These are phyloP conservation scores for Echinosphaeria canescens DNA, from an alignment of 2,329 filamentous ascomycete genomes.

Conservation along the genomic window DNA sequence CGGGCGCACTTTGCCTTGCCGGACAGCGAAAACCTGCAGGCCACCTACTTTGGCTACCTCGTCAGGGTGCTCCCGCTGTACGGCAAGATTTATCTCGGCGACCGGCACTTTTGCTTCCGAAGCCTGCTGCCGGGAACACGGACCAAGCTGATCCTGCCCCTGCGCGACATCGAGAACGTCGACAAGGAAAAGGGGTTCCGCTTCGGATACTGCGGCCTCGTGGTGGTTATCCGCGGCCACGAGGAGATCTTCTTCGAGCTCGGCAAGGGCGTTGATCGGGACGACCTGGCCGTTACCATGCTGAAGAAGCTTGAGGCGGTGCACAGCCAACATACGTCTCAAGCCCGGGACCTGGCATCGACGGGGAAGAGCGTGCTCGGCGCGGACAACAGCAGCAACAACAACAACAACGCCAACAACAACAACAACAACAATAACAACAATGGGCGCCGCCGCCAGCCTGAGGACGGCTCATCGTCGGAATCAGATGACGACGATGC, in stretches of 20 bases:
- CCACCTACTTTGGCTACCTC: conserved; percentile 85
- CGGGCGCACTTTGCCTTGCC: conserved; percentile 81
- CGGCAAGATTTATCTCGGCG: conserved; percentile 89
- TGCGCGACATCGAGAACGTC: conserved; percentile 82
- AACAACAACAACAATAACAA: no score
- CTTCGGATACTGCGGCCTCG: conserved; percentile 75
- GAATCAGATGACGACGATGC: conserved; percentile 49
- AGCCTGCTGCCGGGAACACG: conserved; percentile 75
- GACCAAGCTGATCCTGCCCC: conserved; percentile 78
- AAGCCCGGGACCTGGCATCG: conserved; percentile 53
- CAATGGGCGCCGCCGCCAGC: no score
- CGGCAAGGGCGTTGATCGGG: conserved; percentile 49
- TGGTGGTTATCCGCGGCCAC: conserved; percentile 81
- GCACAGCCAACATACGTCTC: no score
- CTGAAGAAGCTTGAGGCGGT: conserved; percentile 55
- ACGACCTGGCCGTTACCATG: conserved; percentile 74
- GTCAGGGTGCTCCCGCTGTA: conserved; percentile 79
- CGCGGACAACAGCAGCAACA: no score
- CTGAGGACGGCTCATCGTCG: no score
- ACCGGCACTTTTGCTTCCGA: conserved; percentile 76
- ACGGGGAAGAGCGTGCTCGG: conserved; percentile 42
- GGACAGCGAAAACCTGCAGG: conserved; percentile 59
- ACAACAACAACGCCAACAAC: no score
- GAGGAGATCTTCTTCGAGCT: conserved; percentile 98
- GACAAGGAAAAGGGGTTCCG: conserved; percentile 91